Evolutionary conservation across 441 rosid genomes (phyloP).

Genomic region (Brassica hybrid): DNA sequence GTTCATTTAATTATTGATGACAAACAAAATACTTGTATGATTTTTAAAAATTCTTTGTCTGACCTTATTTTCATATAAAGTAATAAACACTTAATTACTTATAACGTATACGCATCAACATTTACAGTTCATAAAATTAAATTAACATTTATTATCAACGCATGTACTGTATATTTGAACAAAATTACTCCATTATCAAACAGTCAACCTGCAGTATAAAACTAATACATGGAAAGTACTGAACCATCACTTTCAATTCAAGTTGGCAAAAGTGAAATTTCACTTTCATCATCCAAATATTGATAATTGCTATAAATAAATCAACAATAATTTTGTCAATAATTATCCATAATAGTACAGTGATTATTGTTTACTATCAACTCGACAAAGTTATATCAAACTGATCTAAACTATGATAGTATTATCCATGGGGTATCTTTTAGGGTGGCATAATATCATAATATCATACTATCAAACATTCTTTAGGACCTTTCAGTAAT

Average conservation of each 20-base stretch:
- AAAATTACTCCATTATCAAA: neutral
- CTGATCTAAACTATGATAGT: too few relatives aligned
- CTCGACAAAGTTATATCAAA: too few relatives aligned
- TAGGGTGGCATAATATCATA: too few relatives aligned
- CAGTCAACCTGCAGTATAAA: neutral
- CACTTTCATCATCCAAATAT: neutral
- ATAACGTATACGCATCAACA: slow-evolving; percentile 32
- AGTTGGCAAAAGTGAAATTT: neutral
- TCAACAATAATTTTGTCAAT: too few relatives aligned
- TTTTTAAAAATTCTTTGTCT: neutral
- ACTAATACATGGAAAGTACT: neutral
- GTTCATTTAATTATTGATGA: neutral
- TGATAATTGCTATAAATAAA: neutral
- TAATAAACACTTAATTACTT: neutral
- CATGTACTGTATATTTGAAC: too few relatives aligned
- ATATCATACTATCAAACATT: neutral
- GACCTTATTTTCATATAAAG: neutral
- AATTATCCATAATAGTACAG: too few relatives aligned
- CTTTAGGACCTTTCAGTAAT: neutral
- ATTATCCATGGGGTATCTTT: too few relatives aligned
- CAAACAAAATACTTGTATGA: slow-evolving; percentile 5
- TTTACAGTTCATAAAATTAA: neutral
- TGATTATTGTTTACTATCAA: too few relatives aligned
- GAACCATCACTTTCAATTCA: neutral
- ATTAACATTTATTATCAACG: slow-evolving; percentile 5